phyloP scores from a whole-genome alignment of 2,329 filamentous ascomycete species.

The Ascochyta clinopodiicola region DNA sequence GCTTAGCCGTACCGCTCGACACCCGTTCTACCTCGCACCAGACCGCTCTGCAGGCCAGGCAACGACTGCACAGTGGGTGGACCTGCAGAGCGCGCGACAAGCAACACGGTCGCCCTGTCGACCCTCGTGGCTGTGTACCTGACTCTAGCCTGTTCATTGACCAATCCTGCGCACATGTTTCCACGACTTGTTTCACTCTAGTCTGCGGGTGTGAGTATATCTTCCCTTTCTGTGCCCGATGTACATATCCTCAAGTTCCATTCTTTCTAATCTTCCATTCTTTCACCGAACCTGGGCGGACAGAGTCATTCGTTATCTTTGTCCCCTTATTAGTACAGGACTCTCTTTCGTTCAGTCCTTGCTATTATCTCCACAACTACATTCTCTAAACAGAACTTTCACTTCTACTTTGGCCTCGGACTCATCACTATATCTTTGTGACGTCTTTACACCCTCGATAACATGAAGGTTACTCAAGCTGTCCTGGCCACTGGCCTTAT shows the following conservation, averaged over 20 bases:
- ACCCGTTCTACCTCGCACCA: conserved; percentile 25
- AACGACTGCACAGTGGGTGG: conserved; percentile 13
- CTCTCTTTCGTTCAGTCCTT: conserved; percentile 33
- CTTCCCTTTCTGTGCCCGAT: conserved; percentile 28
- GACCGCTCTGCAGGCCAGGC: conserved; percentile 15
- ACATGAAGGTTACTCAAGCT: conserved; percentile 52
- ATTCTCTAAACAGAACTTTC: conserved; percentile 31
- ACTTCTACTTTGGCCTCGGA: conserved; percentile 21
- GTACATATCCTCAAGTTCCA: conserved; percentile 18
- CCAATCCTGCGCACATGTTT: conserved; percentile 32
- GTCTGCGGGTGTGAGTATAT: conserved; percentile 33
- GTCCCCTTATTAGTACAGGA: conserved; percentile 38
- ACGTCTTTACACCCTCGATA: conserved; percentile 22
- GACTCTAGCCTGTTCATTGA: conserved; percentile 19
- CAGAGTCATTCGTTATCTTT: conserved; percentile 51
- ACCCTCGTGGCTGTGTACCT: conserved; percentile 38
- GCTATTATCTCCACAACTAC: conserved; percentile 23
- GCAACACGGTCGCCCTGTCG: conserved; percentile 27
- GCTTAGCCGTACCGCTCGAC: conserved; percentile 23
- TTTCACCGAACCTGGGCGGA: conserved; percentile 26
- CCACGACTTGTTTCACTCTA: conserved; percentile 21
- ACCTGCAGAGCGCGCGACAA: conserved; percentile 42
- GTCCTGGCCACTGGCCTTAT: conserved; percentile 56
- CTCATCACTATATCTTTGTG: conserved; percentile 1
- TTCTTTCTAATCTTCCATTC: conserved; percentile 12